phyloP scores from a whole-genome alignment of 768 basidiomycete genomes.

The Aureoboletus auriporus region DNA sequence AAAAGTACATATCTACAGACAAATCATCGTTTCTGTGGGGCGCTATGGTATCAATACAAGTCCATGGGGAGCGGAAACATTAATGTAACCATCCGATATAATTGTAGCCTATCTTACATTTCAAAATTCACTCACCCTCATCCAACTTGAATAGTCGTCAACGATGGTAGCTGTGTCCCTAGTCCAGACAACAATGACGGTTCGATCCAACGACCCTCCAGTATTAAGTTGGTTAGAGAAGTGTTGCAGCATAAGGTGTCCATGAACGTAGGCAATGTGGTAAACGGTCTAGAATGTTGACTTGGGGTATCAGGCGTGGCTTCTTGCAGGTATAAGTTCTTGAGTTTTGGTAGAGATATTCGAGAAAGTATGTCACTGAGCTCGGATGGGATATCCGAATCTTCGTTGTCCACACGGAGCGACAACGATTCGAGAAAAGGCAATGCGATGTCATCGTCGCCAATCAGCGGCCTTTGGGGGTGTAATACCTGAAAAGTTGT shows the following conservation, averaged over 20 bases:
- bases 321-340: slow-evolving; percentile 46
- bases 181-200: slow-evolving; percentile 10
- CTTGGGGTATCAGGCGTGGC: background rate
- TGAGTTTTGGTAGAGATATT: slow-evolving; percentile 45
- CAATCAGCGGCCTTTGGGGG: slow-evolving; percentile 15
- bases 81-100: slow-evolving; percentile 5
- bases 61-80: background rate
- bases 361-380: slow-evolving; percentile 49
- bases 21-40: slow-evolving; percentile 1
- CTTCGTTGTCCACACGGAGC: slow-evolving; percentile 47
- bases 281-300: slow-evolving; percentile 30
- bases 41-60: slow-evolving; percentile 2
- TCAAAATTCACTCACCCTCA: slow-evolving; percentile 6
- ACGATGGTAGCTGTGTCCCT: slow-evolving; percentile 7
- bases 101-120: background rate
- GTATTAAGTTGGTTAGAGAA: slow-evolving; percentile 9
- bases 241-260: slow-evolving; percentile 5
- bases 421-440: slow-evolving; percentile 45
- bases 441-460: slow-evolving; percentile 36
- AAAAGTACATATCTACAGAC: slow-evolving; percentile 4
- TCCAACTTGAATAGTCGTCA: slow-evolving; percentile 13
- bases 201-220: slow-evolving; percentile 28
- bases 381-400: slow-evolving; percentile 64
- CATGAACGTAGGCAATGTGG: slow-evolving; percentile 30
- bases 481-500: slow-evolving; percentile 15